Evolutionary conservation across 495 filamentous ascomycete species (phyloP), one percentile per base, ranked within the genome.

Genomic region (Chaetomium fimeti): DNA sequence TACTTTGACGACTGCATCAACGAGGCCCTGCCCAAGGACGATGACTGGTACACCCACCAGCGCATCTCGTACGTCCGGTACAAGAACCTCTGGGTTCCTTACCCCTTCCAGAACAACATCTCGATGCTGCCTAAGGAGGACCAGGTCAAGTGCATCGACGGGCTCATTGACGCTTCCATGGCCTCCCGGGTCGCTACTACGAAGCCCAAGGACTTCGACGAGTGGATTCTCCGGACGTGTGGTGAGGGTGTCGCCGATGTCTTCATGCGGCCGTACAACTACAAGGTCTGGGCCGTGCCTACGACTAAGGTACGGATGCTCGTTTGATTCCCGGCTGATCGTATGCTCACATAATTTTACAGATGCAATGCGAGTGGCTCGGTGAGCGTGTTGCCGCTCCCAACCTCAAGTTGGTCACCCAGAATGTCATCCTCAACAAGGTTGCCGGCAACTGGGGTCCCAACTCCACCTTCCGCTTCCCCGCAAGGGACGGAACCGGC

Each of bases 291-390:
- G 94, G 95, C 94, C 63, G 93, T 98, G 71, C 94, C 95, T 45
- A 98, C 95, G 28, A 95, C 90, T 63, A 96, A 95, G 89, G 94
- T 97, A 84, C 66, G 71, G 81, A n/a, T 57, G 16, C 3, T 28
- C 40, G 27, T 16, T 40, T 52, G 8, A 55, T 49, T 25, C 54
- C 12, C 32, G 3, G 13, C 52, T 51, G 1, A 45, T 29, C 29
- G 3, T 27, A 48, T 61, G 45, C 64, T 70, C 20, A 36, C 32
- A 69, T 36, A 2, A 61, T 22, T 48, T 64, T 38, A 0, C 65
- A 98, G 94, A 99, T 99, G 94, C 94, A 99, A 92, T 98, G 94
- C 76, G 82, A 88, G 76, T 99, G 94, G 94, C 91, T 98, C 57
- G 94, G 94, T 69, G 94, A 99, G 86, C 93, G 94, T 83, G 94